Evolutionary conservation across 345 rosid genomes (phyloP).

Genomic region (Heritiera fomes): DNA sequence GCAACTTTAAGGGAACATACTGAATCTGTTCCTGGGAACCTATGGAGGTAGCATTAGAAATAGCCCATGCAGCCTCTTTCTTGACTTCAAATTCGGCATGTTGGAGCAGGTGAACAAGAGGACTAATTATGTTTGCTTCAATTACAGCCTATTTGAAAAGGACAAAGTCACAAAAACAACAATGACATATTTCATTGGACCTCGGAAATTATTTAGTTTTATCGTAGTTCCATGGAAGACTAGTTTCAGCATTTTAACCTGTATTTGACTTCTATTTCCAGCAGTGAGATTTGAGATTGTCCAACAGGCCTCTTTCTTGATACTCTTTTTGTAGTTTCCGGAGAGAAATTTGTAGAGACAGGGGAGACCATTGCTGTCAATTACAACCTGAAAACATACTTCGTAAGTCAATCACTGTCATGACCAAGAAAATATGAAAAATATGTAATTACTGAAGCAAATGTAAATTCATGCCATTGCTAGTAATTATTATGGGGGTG

Average conservation of each 20-base stretch:
- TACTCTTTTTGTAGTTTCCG: constrained; percentile 59
- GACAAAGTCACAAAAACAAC: too few relatives aligned
- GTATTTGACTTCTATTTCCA: constrained; percentile 68
- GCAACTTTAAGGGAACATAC: constrained; percentile 29
- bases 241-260: constrained; percentile 35
- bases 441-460: not conserved
- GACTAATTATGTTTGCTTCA: constrained; percentile 54
- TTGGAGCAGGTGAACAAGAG: constrained; percentile 57
- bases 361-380: constrained; percentile 58
- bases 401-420: constrained; percentile 16
- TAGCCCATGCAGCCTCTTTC: constrained; percentile 86
- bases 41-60: constrained; percentile 77
- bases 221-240: not conserved
- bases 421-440: not conserved
- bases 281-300: constrained; percentile 87
- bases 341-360: constrained; percentile 53
- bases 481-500: too few relatives aligned
- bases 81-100: constrained; percentile 76
- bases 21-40: constrained; percentile 70
- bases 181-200: not conserved
- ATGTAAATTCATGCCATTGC: too few relatives aligned
- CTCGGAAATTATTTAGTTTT: not conserved
- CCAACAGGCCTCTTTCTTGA: constrained; percentile 88
- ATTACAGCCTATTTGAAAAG: constrained; percentile 53
- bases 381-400: constrained; percentile 43